Percentiles rank a stretch among this genome's conserved stretches.
Evolutionary conservation across 768 basidiomycete genomes (phyloP).

Genomic region (Naganishia kalamii): DNA sequence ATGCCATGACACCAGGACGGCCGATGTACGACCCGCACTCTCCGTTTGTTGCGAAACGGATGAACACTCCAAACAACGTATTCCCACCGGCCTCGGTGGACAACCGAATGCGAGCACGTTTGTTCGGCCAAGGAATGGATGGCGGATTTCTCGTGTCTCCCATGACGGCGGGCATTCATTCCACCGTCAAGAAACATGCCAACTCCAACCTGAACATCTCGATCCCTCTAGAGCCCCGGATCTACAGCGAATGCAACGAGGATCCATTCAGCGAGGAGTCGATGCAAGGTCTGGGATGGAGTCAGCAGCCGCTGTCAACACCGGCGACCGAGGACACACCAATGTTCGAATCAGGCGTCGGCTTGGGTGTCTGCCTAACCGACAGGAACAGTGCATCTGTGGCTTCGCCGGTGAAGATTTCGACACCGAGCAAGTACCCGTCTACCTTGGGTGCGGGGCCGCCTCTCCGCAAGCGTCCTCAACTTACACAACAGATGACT

Average conservation of each 20-base stretch:
- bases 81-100: constrained; percentile 23
- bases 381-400: not conserved
- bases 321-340: not conserved
- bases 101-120: constrained; percentile 29
- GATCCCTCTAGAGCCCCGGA: not conserved
- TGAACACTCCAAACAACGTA: constrained; percentile 11
- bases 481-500: not conserved
- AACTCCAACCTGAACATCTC: not conserved
- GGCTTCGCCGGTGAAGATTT: constrained; percentile 1
- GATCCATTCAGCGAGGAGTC: constrained; percentile 9
- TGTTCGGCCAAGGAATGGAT: constrained; percentile 36
- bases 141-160: constrained; percentile 39
- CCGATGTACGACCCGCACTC: constrained; percentile 30
- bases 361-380: not conserved
- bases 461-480: not conserved
- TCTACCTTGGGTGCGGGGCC: not conserved
- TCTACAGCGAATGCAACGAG: constrained; percentile 9
- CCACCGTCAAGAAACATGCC: constrained; percentile 2
- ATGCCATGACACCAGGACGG: constrained; percentile 13
- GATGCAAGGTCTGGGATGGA: constrained; percentile 4
- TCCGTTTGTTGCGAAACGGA: constrained; percentile 25
- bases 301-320: constrained; percentile 1
- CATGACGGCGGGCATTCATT: constrained; percentile 3
- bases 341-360: not conserved
- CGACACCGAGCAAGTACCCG: constrained; percentile 18